A percentile compares a stretch with the other conserved stretches of the same genome.
phyloP scores from a whole-genome alignment of 73 alveolate genomes.

The Paramecium tetraurelia region DNA sequence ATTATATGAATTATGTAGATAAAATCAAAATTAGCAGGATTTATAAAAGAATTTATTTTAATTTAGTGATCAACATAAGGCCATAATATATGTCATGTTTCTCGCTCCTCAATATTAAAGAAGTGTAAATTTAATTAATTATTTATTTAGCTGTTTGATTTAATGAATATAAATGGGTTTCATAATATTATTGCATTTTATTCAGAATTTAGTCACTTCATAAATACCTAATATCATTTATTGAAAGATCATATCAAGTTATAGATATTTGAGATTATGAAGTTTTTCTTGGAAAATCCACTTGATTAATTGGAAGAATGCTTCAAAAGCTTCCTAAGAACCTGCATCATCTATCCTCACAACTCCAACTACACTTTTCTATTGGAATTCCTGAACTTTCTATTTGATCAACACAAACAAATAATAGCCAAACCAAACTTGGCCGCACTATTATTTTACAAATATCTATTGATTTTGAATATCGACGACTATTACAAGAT shows the following conservation, averaged over 20 bases:
- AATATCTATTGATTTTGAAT: background rate
- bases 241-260: background rate
- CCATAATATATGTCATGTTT: background rate
- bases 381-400: background rate
- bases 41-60: background rate
- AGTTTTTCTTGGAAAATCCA: slow-evolving; percentile 13
- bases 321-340: background rate
- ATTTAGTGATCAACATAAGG: background rate
- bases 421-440: background rate
- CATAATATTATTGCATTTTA: background rate
- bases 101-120: background rate
- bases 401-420: background rate
- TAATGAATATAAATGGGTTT: slow-evolving; percentile 19
- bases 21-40: background rate
- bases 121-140: background rate
- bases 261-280: background rate
- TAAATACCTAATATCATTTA: background rate
- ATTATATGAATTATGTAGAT: background rate
- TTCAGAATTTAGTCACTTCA: background rate
- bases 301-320: slow-evolving; percentile 27
- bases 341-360: background rate
- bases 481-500: background rate
- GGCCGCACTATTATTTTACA: background rate
- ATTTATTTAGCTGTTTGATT: background rate
- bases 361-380: background rate